These are phyloP conservation scores for Lodderomyces oxycetoniae DNA, from an alignment of 1,139 yeast genomes.

Conservation along the genomic window DNA sequence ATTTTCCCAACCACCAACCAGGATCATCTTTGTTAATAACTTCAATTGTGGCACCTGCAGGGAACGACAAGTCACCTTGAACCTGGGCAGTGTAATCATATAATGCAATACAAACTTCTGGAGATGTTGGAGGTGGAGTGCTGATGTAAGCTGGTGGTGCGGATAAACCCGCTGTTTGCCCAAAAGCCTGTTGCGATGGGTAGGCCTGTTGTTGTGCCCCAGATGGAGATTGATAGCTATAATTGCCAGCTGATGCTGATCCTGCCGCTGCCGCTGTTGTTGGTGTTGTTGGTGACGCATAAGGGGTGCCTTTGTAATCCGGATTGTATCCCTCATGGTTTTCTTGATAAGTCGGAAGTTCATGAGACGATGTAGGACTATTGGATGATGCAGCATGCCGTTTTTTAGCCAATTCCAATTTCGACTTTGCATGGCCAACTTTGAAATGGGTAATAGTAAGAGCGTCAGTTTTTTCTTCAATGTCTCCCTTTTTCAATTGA, in stretches of 20 bases:
- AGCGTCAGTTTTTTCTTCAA: constrained; percentile 84
- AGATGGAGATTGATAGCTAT: constrained; percentile 1
- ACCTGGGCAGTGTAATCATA: constrained; percentile 83
- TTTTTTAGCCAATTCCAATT: constrained; percentile 76
- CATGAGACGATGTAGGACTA: constrained; percentile 33
- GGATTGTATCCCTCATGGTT: constrained; percentile 20
- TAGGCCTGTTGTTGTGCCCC: neutral
- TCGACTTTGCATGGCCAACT: constrained; percentile 79
- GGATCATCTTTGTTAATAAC: constrained; percentile 76
- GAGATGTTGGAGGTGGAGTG: constrained; percentile 38
- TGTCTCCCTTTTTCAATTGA: constrained; percentile 75
- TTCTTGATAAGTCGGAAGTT: constrained; percentile 24
- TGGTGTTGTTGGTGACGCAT: constrained; percentile 18
- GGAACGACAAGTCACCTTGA: constrained; percentile 80
- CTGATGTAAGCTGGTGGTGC: constrained; percentile 23
- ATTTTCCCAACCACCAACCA: constrained; percentile 98
- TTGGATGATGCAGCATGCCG: constrained; percentile 47
- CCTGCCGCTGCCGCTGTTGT: constrained; percentile 7
- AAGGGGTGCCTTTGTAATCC: constrained; percentile 19
- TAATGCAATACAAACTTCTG: constrained; percentile 65
- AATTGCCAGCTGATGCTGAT: constrained; percentile 8
- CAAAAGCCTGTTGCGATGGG: constrained; percentile 13
- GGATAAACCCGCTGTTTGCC: constrained; percentile 9
- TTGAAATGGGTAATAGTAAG: constrained; percentile 86
- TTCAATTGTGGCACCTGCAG: constrained; percentile 84